A percentile compares a stretch with the other conserved stretches of the same genome.
Conservation (phyloP, 2,329 filamentous ascomycete species). For the Colletotrichum coccodes region DNA sequence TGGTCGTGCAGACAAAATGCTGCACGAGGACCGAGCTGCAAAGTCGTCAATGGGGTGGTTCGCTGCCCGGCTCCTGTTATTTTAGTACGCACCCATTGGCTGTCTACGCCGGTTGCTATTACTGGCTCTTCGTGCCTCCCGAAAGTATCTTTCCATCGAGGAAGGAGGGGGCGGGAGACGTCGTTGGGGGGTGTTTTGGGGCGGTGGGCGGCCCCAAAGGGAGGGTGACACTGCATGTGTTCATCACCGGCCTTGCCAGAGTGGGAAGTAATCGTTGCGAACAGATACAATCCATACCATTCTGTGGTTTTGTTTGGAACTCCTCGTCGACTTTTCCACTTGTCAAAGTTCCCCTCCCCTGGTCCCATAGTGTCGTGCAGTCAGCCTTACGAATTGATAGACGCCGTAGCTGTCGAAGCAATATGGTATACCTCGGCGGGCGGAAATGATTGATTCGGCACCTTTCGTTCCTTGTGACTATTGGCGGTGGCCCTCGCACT, state of each 20-base stretch:
- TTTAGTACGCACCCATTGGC: constrained; percentile 19
- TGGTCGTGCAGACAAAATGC: constrained; percentile 28
- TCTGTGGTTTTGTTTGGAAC: constrained; percentile 10
- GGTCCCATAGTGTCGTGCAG: constrained; percentile 4
- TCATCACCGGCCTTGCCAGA: constrained; percentile 24
- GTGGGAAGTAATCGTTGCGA: constrained; percentile 10
- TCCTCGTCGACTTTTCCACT: background rate
- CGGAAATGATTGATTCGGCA: background rate
- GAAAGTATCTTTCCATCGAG: background rate
- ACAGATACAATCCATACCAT: constrained; percentile 17
- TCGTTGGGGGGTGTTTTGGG: constrained; percentile 7
- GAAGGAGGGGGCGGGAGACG: constrained; percentile 9
- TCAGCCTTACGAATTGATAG: constrained; percentile 26
- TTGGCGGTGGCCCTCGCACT: constrained; percentile 8
- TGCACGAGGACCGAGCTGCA: constrained; percentile 25
- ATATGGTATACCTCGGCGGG: constrained; percentile 13
- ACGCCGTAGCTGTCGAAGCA: constrained; percentile 8
- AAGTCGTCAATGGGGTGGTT: constrained; percentile 13
- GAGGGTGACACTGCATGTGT: constrained; percentile 28
- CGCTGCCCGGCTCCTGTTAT: constrained; percentile 12
- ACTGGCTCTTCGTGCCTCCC: constrained; percentile 16
- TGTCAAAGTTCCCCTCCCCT: background rate
- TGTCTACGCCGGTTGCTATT: constrained; percentile 22
- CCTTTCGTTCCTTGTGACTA: constrained; percentile 6
- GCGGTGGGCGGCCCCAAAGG: constrained; percentile 1